Conservation (phyloP, 2,329 filamentous ascomycete genomes). For the Nemania sp. region DNA sequence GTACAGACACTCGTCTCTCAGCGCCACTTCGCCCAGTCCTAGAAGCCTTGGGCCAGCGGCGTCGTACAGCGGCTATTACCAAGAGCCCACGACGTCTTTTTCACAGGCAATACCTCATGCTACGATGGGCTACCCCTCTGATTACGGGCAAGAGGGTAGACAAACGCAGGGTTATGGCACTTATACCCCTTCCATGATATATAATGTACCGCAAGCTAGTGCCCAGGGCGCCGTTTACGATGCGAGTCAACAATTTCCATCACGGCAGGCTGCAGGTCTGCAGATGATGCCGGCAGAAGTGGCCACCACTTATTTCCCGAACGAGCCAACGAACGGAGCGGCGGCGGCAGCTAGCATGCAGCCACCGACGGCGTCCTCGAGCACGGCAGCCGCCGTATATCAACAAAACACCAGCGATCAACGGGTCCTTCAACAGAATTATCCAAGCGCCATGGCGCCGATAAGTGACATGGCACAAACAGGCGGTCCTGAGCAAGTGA, state of each 20-base stretch:
- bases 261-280: constrained; percentile 80
- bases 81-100: constrained; percentile 65
- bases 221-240: constrained; percentile 78
- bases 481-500: constrained; percentile 59
- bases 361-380: constrained; percentile 60
- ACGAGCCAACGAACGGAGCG: constrained; percentile 72
- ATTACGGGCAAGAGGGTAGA: constrained; percentile 73
- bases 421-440: constrained; percentile 67
- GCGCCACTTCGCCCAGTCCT: constrained; percentile 60
- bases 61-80: constrained; percentile 71
- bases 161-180: constrained; percentile 66
- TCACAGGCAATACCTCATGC: constrained; percentile 68
- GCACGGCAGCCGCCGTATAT: constrained; percentile 72
- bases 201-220: constrained; percentile 76
- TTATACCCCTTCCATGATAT: constrained; percentile 79
- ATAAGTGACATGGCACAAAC: constrained; percentile 61
- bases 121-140: constrained; percentile 66
- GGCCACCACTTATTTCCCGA: constrained; percentile 80
- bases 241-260: constrained; percentile 77
- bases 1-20: constrained; percentile 63
- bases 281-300: constrained; percentile 77
- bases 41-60: constrained; percentile 67
- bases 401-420: constrained; percentile 70
- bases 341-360: constrained; percentile 68
- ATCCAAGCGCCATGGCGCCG: constrained; percentile 60